phyloP scores from a whole-genome alignment of 2,329 filamentous ascomycete species.

The Lachnum nothofagi region DNA sequence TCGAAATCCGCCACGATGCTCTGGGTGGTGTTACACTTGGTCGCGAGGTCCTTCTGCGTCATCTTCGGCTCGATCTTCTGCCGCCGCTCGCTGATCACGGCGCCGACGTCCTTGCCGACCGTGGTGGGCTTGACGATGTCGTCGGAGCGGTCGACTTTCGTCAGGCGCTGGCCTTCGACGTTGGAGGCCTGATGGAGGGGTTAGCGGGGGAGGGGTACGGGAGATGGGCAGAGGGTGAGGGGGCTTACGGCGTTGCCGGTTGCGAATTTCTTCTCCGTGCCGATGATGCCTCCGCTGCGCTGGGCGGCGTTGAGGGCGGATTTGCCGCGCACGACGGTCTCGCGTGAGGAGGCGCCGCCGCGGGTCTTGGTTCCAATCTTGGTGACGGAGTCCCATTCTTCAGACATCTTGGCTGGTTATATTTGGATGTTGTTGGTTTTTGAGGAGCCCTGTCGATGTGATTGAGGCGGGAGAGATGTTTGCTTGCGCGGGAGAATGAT shows the following conservation, averaged over 20 bases:
- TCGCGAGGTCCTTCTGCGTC: slow-evolving; percentile 85
- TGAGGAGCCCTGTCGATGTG: slow-evolving; percentile 10
- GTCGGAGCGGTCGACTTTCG: slow-evolving; percentile 95
- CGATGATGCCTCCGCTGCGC: slow-evolving; percentile 68
- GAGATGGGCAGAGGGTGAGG: background rate
- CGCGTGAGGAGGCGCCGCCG: slow-evolving; percentile 64
- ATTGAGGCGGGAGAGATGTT: slow-evolving; percentile 1
- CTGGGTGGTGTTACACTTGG: slow-evolving; percentile 82
- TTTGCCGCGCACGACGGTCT: slow-evolving; percentile 86
- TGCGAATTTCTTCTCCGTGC: slow-evolving; percentile 87
- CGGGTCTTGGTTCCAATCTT: slow-evolving; percentile 88
- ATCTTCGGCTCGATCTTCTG: slow-evolving; percentile 84
- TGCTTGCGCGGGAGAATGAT: background rate
- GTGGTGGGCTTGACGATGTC: slow-evolving; percentile 98
- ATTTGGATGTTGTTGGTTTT: slow-evolving; percentile 7
- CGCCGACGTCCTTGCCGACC: slow-evolving; percentile 72
- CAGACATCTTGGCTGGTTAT: slow-evolving; percentile 43
- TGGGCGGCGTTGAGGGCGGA: slow-evolving; percentile 81
- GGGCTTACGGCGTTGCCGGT: slow-evolving; percentile 71
- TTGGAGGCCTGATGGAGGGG: slow-evolving; percentile 41
- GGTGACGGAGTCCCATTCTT: slow-evolving; percentile 82
- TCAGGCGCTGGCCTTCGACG: slow-evolving; percentile 85
- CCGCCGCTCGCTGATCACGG: slow-evolving; percentile 75
- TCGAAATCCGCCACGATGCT: slow-evolving; percentile 80
- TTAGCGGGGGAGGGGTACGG: slow-evolving; percentile 7